Conservation (phyloP, 1,284 basidiomycete species). For the Puccinia novopanici region DNA sequence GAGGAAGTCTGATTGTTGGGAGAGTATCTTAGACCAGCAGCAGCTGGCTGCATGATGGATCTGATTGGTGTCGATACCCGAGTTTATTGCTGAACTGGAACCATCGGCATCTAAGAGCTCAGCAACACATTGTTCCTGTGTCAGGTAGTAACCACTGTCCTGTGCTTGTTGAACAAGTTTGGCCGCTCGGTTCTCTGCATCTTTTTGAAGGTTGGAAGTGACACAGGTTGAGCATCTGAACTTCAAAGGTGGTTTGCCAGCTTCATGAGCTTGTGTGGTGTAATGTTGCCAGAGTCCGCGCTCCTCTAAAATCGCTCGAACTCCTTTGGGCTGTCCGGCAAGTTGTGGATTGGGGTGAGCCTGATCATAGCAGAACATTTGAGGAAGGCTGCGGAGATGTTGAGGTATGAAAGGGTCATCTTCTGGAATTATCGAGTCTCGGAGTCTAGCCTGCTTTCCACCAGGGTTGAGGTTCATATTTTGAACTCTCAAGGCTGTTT, state of each 20-base stretch:
- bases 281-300: slow-evolving; percentile 8
- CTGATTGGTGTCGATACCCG: too few species aligned
- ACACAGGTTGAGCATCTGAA: too few species aligned
- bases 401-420: too few species aligned
- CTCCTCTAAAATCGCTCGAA: slow-evolving; percentile 16
- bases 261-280: too few species aligned
- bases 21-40: too few species aligned
- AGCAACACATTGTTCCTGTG: too few species aligned
- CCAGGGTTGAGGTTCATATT: slow-evolving; percentile 24
- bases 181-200: too few species aligned
- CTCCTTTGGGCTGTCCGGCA: not conserved
- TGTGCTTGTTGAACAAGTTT: too few species aligned
- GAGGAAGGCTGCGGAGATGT: not conserved
- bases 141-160: too few species aligned
- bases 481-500: slow-evolving; percentile 17
- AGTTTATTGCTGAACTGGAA: not conserved
- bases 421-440: slow-evolving; percentile 2
- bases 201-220: too few species aligned
- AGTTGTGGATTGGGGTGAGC: not conserved
- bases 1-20: too few species aligned
- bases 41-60: not conserved
- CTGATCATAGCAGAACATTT: not conserved
- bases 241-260: not conserved
- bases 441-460: not conserved
- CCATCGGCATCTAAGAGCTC: too few species aligned